A percentile compares a stretch with the other conserved stretches of the same genome.
Evolutionary conservation across 148 eudicot genomes (phyloP).

Genomic region (Cornus florida): DNA sequence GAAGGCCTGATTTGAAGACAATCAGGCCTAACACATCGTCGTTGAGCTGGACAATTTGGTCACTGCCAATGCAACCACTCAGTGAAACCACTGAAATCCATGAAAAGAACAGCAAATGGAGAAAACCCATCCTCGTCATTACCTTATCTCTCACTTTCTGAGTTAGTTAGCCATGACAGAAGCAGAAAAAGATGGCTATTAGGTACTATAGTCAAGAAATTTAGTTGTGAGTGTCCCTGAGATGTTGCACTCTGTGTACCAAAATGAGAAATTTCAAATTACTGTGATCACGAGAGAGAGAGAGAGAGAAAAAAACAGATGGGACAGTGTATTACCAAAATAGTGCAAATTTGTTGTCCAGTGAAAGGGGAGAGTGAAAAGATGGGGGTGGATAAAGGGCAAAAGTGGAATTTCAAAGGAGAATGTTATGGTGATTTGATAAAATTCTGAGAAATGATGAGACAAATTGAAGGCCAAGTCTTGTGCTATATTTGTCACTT

Average conservation of each 20-base stretch:
- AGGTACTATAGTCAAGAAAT: neutral
- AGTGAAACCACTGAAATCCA: slow-evolving; percentile 12
- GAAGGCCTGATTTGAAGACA: slow-evolving; percentile 78
- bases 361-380: neutral
- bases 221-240: neutral
- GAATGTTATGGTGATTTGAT: neutral
- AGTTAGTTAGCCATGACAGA: neutral
- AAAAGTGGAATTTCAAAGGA: slow-evolving; percentile 8
- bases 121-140: slow-evolving; percentile 2
- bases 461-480: neutral
- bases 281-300: slow-evolving; percentile 6
- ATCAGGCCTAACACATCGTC: slow-evolving; percentile 92
- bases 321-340: slow-evolving; percentile 21
- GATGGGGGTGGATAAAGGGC: slow-evolving; percentile 10
- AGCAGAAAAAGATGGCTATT: neutral
- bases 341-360: neutral
- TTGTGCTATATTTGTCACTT: neutral
- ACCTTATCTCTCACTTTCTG: neutral
- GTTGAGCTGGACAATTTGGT: slow-evolving; percentile 37
- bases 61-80: slow-evolving; percentile 9
- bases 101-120: slow-evolving; percentile 16
- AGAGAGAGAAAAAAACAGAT: slow-evolving; percentile 12
- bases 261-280: neutral
- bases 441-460: neutral
- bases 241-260: neutral